Evolutionary conservation across 2,329 filamentous ascomycete genomes (phyloP), one percentile per base, ranked within the genome.

Genomic region (Fusarium sp.): DNA sequence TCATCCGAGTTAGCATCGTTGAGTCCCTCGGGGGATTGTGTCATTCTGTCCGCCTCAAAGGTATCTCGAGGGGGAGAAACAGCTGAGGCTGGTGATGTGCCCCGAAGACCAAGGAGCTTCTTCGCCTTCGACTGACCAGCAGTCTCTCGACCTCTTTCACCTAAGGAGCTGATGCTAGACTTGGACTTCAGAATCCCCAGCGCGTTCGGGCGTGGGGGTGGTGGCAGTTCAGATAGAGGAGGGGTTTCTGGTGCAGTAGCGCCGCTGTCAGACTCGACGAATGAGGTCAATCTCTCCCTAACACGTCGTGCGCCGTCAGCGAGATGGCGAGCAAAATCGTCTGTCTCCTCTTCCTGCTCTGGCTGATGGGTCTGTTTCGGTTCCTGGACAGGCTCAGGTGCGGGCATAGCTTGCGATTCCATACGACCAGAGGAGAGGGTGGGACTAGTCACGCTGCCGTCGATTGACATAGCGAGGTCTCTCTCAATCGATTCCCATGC

Each of bases 241-340:
- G 73, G 73, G 5, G 66, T 55, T 5, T 74, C 65, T 5, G 79
- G 73, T 30, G 28, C 28, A 23, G 63, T 50, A 6, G 75, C 72
- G 13, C 84, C 83, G 66, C 80, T 83, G 40, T 93, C 89, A 4
- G 86, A 85, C 72, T 92, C 90, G 1, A 88, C 89, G 68, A 90
- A 91, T 1, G 87, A 90, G 10, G 89, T 92, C 46, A 94, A 81
- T 70, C 89, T 90, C 78, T 94, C 91, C 54, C 92, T 89, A 10
- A 94, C 90, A 2, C 90, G 87, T 30, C 88, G 87, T 57, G 91
- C 88, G 18, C 92, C 88, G 68, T 90, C 87, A 4, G 91, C 92
- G 41, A 94, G 85, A 73, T 93, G 90, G 55, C 86, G 88, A 20
- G 90, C 89, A 75, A 94, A 94, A 28, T 93, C 92, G 55, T 93